Conservation (phyloP, 169 alveolate genomes). For the Plasmodium cynomolgi region DNA sequence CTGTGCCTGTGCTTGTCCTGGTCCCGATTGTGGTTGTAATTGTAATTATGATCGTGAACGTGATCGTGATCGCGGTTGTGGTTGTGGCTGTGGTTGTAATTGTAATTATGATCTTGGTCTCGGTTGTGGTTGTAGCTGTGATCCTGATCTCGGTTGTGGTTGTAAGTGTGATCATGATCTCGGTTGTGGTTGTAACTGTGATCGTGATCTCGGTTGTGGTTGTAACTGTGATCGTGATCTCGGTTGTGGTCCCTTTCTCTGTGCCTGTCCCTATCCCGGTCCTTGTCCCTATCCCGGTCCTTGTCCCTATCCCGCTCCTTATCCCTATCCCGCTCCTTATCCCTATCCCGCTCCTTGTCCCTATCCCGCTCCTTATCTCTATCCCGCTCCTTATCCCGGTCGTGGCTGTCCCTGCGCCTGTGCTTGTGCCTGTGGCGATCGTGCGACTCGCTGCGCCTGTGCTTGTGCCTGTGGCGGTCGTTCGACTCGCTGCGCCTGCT, state of each 20-base stretch:
- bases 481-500: slow-evolving; percentile 25
- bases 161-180: too few species aligned
- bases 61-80: too few species aligned
- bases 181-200: too few species aligned
- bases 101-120: too few species aligned
- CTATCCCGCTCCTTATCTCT: slow-evolving; percentile 3
- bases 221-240: too few species aligned
- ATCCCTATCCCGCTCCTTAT: background rate
- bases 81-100: too few species aligned
- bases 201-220: too few species aligned
- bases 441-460: slow-evolving; percentile 16
- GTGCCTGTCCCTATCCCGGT: background rate
- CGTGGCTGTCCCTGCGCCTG: slow-evolving; percentile 25
- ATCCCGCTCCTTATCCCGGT: background rate
- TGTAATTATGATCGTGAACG: too few species aligned
- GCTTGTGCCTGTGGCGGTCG: slow-evolving; percentile 42
- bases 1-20: background rate
- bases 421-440: slow-evolving; percentile 47
- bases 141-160: background rate
- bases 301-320: background rate
- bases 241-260: background rate
- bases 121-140: background rate
- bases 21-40: background rate
- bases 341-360: background rate
- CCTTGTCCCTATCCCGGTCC: background rate